Evolutionary conservation across 805 yeast genomes (phyloP).

Genomic region (Nematodospora valgi): DNA sequence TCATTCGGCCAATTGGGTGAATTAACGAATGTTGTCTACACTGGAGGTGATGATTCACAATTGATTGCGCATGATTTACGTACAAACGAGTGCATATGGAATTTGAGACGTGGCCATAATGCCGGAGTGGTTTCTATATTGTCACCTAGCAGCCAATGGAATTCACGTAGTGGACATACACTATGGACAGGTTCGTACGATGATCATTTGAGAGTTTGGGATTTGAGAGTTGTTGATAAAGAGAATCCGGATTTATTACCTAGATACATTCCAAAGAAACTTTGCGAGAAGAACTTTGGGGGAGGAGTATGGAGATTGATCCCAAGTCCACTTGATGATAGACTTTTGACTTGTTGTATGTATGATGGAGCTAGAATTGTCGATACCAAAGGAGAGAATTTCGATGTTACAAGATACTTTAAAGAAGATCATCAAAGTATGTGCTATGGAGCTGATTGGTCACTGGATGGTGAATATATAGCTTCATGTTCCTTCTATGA

Average conservation of each 20-base stretch:
- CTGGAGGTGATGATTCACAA: conserved; percentile 89
- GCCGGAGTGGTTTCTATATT: conserved; percentile 91
- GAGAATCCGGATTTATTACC: conserved; percentile 31
- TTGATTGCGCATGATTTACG: conserved; percentile 70
- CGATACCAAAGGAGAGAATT: conserved; percentile 16
- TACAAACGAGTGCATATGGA: conserved; percentile 37
- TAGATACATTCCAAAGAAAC: conserved; percentile 52
- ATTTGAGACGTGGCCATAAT: conserved; percentile 47
- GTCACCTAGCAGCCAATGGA: conserved; percentile 41
- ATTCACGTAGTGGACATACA: conserved; percentile 37
- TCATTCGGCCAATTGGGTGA: conserved; percentile 59
- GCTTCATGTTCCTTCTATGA: conserved; percentile 94
- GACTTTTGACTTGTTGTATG: conserved; percentile 85
- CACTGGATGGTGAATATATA: conserved; percentile 41
- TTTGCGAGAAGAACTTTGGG: conserved; percentile 52
- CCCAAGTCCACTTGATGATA: conserved; percentile 52
- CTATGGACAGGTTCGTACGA: conserved; percentile 93
- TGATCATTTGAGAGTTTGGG: conserved; percentile 68
- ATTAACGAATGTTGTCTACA: conserved; percentile 56
- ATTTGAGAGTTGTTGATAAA: conserved; percentile 51
- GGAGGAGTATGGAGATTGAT: conserved; percentile 96
- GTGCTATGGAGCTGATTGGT: conserved; percentile 97
- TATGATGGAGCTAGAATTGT: conserved; percentile 87
- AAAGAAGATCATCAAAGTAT: conserved; percentile 81
- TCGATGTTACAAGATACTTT: conserved; percentile 38